Conservation (phyloP, 1,139 yeast genomes). For the Tardiomyces blankii region DNA sequence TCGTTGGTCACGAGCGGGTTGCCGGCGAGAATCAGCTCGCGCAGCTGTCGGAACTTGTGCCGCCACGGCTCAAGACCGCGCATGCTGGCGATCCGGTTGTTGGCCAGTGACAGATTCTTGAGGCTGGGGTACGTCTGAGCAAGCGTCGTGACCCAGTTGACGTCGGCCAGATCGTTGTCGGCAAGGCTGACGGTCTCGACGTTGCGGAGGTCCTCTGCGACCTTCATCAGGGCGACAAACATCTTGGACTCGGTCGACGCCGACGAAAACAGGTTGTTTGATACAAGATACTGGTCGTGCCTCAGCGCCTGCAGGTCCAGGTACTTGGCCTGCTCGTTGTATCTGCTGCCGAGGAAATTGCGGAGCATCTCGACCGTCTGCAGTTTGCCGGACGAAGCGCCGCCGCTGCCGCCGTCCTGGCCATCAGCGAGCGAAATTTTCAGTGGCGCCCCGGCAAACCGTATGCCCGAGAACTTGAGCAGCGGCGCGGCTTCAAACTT, state of each 20-base stretch:
- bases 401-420: conserved; percentile 7
- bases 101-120: conserved; percentile 67
- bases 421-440: conserved; percentile 36
- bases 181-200: conserved; percentile 74
- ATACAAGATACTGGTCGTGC: conserved; percentile 49
- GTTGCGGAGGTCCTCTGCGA: conserved; percentile 44
- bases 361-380: conserved; percentile 49
- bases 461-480: conserved; percentile 57
- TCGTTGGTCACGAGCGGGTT: conserved; percentile 55
- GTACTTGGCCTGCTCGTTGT: conserved; percentile 51
- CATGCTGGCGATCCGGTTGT: conserved; percentile 52
- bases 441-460: conserved; percentile 68
- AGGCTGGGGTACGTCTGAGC: conserved; percentile 67
- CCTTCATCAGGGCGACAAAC: conserved; percentile 84
- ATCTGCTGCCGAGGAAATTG: conserved; percentile 52
- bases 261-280: conserved; percentile 56
- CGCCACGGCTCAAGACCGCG: conserved; percentile 66
- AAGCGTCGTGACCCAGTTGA: conserved; percentile 50
- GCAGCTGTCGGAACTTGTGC: conserved; percentile 56
- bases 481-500: conserved; percentile 49
- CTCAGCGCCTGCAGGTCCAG: conserved; percentile 61
- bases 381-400: conserved; percentile 2
- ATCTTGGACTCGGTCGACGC: conserved; percentile 57
- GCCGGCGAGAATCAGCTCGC: conserved; percentile 66
- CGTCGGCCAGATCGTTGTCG: conserved; percentile 54